Evolutionary conservation across 1,139 yeast species (phyloP).

Genomic region (Debaryomyces robertsiae): DNA sequence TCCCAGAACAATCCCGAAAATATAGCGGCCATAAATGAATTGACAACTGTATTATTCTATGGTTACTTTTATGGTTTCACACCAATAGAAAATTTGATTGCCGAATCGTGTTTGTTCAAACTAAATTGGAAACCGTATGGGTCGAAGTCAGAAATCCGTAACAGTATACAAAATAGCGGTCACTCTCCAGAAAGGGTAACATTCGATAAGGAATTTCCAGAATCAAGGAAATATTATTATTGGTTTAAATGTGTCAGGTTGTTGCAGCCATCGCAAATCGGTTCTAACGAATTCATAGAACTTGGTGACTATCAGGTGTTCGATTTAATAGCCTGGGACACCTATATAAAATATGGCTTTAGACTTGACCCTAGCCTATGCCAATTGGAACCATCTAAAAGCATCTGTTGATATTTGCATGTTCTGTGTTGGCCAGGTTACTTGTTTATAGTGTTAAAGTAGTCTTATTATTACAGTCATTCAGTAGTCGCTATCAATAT

Average conservation of each 20-base stretch:
- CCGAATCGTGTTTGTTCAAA: constrained; percentile 42
- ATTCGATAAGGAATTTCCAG: constrained; percentile 9
- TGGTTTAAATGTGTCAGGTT: constrained; percentile 42
- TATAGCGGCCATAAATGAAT: constrained; percentile 30
- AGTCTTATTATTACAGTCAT: background rate
- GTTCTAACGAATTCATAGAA: constrained; percentile 22
- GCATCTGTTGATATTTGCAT: constrained; percentile 8
- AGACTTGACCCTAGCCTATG: constrained; percentile 36
- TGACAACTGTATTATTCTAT: constrained; percentile 55
- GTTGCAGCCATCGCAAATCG: constrained; percentile 21
- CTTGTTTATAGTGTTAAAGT: constrained; percentile 4
- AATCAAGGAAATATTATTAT: constrained; percentile 23
- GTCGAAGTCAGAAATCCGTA: constrained; percentile 11
- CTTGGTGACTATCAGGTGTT: constrained; percentile 49
- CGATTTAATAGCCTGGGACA: constrained; percentile 48
- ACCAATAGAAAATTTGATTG: constrained; percentile 50
- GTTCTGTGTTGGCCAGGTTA: background rate
- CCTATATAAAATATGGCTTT: constrained; percentile 41
- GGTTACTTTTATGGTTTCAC: constrained; percentile 63
- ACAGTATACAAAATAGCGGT: background rate
- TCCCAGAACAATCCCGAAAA: constrained; percentile 26
- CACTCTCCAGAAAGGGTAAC: constrained; percentile 1
- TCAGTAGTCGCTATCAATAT: background rate
- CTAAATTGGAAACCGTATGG: constrained; percentile 50
- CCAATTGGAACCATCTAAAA: constrained; percentile 33